Evolutionary conservation across 768 basidiomycete species (phyloP), one percentile per base, ranked within the genome.

Genomic region (Lactarius vividus): DNA sequence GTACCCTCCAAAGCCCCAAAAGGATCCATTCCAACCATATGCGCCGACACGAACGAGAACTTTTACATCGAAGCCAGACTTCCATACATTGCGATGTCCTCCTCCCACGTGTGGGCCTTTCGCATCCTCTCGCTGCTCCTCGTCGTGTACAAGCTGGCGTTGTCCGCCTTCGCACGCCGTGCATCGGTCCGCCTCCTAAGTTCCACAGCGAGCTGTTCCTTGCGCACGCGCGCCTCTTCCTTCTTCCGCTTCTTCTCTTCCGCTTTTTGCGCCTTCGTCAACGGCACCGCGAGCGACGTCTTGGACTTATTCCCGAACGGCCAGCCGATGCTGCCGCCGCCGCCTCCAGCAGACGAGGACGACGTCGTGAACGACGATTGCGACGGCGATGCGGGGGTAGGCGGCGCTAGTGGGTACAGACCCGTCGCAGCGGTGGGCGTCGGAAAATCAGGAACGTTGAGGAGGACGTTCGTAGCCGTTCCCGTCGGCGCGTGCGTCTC

Each of bases 221-320:
- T 74, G 68, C 73, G 78, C 61, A 77, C 77, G 39, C 77, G 75
- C 57, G 77, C 73, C 59, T 79, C 75, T 11, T 79, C 78, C 71
- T 79, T 79, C 73, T 78, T 83, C 62, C 74, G 74, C 68, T 70
- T 72, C 73, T 81, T 84, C 69, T 77, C 74, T 64, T 83, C 83
- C 52, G 73, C 72, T 64, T 71, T 72, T 54, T 64, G 52, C 56
- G 26, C 31, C 62, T 67, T 69, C 56, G 39, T n/a, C 56, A 65
- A 49, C 44, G 66, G 58, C 35, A 57, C 23, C 7, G 28, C n/a
- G 18, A 44, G 42, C 44, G 31, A 3, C 35, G 52, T 54, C 42
- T 33, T 42, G 2, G 44, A n/a, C 57, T 52, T 61, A 31, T 44
- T 26, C 23, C n/a, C 31, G 35, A 66, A 62, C 23, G 60, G 54